Evolutionary conservation across 108 stramenopile species (phyloP), one percentile per base, ranked within the genome.

Genomic region (Epithemia pelagica): DNA sequence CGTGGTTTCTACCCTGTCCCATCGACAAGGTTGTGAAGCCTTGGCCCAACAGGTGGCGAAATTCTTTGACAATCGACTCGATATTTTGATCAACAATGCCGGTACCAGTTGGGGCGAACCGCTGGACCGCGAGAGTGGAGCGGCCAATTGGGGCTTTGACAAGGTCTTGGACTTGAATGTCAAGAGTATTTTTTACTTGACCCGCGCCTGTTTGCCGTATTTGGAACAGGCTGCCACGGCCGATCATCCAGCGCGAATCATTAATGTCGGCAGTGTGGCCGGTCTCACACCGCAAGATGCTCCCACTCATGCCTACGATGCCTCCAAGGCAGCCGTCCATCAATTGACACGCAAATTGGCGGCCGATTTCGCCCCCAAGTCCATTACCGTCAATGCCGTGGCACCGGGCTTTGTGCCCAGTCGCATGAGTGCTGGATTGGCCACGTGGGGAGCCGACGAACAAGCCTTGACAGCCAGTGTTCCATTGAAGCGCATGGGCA

Each of bases 221-320:
- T 71, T 97, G 65, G 78, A 90, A 69, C 65, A 84, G 5, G 58
- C 57, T 8, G 73, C 75, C 28, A 65, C 78, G 25, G 29, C 62
- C 27, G 81, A 79, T 27, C 85, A 92, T 80, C 94, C 96, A 0
- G 78, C 87, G 31, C 80, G 96, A 28, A 82, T 97, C 58, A 91
- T 97, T 66, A 97, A 95, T 65, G 84, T 97, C 52, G 96, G 95
- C n/a, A 84, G 82, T 62, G 77, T 96, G 21, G 86, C 88, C n/a
- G 96, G 96, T 59, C 62, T 97, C 23, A 29, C 90, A 10, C 87
- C 90, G 10, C 90, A 95, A 65, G 82, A 78, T 0, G 93, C 93
- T 33, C 96, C 96, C 0, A 95, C 96, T 3, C 92, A 95, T 68
- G 95, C 95, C n/a, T 97, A 97, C 77, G 95, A 95, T 69, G 85